Base-by-base conservation (phyloP, 345 rosid genomes). In the Nasturtium officinale region DNA sequence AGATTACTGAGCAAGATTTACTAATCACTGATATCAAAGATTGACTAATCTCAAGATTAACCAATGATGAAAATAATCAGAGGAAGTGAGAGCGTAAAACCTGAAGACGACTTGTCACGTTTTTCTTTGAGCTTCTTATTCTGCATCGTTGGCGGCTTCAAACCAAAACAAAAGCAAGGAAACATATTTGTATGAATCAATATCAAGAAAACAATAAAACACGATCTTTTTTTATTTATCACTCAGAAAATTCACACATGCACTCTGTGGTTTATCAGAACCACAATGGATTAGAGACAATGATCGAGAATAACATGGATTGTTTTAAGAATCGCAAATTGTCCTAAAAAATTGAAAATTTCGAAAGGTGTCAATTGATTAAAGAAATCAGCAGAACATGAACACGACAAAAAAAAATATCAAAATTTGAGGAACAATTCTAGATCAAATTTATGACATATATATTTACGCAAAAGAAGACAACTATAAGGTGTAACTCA, bases 81-180 rank as follows among this genome's bases (percentile, higher is more conserved):
- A 57, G 40, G 46, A 43, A 53, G 7, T 15, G 58, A 69, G 75
- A 55, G 18, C 15, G 28, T 26, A 26, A 71, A 64, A 65, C 72
- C 67, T 11, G 55, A 9, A 56, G 70, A 47, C 5, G 50, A 5
- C 8, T 25, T 30, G 30, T 42, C 32, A 46, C 15, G 55, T 50
- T 2, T 32, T 16, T 35, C 20, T 51, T 40, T 60, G 1, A 17
- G 75, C 5, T 33, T 30, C 29, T 66, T 38, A 6, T 32, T 47
- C 59, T 46, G 23, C 15, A 6, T 51, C 33, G 1, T n/a, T 58
- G 3, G 61, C 7, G 37, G 72, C 67, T 68, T 70, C 25, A 38
- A 50, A 20, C 87, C 83, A 59, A 87, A 86, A 80, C 97, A 89
- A 6, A 79, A 76, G 71, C 95, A 86, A 32, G 10, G 37, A 56